Conservation (phyloP, 306 rosid genomes). For the Lathyrus aphaca region DNA sequence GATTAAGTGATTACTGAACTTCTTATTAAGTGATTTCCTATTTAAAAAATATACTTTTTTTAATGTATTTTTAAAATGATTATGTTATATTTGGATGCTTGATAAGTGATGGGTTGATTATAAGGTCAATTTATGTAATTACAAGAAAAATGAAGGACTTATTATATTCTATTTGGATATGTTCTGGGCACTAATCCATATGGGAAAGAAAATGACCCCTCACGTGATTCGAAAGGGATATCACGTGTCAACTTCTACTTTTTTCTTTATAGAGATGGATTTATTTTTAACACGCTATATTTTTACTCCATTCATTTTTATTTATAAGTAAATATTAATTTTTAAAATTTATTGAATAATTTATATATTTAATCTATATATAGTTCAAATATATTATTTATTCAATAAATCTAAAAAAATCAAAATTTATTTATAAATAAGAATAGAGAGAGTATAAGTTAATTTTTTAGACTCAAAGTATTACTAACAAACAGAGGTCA, state of each 20-base stretch:
- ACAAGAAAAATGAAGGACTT: slow-evolving; percentile 23
- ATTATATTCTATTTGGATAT: slow-evolving; percentile 8
- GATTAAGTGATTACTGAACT: not conserved
- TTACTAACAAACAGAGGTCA: no score
- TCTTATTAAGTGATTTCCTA: no score
- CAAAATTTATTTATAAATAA: no score
- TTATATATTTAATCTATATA: no score
- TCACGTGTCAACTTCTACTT: slow-evolving; percentile 42
- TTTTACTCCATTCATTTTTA: no score
- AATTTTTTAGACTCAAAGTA: no score
- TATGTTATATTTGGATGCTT: not conserved
- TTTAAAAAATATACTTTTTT: not conserved
- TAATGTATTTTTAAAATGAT: not conserved
- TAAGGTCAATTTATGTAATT: slow-evolving; percentile 31
- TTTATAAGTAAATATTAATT: no score
- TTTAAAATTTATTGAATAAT: no score
- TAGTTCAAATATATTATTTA: no score
- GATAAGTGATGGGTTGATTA: slow-evolving; percentile 29
- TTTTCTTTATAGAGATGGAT: not conserved
- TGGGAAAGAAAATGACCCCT: slow-evolving; percentile 31
- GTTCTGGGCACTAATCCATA: slow-evolving; percentile 1
- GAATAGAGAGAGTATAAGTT: no score
- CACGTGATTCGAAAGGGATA: slow-evolving; percentile 43
- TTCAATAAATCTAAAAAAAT: no score
- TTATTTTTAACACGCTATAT: no score